Conservation (phyloP, 306 rosid species). For the Ormosia emarginata region DNA sequence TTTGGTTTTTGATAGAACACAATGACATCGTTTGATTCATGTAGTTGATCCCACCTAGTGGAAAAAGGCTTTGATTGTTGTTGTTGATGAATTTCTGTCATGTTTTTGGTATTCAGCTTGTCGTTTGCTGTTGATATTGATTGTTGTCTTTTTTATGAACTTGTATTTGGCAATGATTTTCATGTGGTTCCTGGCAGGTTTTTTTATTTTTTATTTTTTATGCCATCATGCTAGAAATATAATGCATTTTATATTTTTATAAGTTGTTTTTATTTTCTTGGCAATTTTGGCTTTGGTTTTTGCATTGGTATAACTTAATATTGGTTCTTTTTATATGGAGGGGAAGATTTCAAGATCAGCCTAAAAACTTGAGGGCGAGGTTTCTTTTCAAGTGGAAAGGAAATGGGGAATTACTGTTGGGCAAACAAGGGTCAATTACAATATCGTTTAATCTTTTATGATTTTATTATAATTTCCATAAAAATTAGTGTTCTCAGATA, state of each 20-base stretch:
- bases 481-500: background rate
- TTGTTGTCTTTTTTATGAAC: background rate
- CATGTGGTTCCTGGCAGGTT: background rate
- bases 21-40: no score
- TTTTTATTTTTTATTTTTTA: no score
- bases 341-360: background rate
- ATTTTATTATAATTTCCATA: background rate
- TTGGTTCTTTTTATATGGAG: background rate
- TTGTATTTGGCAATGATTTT: background rate
- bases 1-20: no score
- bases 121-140: background rate
- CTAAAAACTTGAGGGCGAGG: background rate
- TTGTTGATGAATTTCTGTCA: background rate
- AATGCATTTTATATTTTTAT: background rate
- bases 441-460: background rate
- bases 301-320: background rate
- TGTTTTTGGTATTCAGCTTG: background rate
- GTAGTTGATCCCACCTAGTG: no score
- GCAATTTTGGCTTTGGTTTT: background rate
- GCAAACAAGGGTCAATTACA: background rate
- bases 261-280: background rate
- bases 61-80: no score
- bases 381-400: background rate
- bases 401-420: background rate
- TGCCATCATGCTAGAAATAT: background rate